Evolutionary conservation across 352 stramenopile genomes (phyloP), one percentile per base, ranked within the genome.

Genomic region (Pilasporangium apinafurcum): DNA sequence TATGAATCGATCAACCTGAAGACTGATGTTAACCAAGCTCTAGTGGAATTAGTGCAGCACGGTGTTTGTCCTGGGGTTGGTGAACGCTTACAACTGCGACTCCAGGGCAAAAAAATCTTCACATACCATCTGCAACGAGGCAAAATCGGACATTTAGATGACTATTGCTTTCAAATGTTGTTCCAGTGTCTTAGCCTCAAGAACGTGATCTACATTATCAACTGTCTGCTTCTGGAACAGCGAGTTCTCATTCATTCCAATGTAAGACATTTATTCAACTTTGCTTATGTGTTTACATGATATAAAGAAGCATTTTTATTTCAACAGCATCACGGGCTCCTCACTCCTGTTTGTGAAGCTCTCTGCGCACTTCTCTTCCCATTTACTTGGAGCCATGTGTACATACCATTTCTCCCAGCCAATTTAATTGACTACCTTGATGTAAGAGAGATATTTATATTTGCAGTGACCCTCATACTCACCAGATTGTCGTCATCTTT

Each of bases 321-420:
- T 58, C 28, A 43, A 21, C 24, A 88, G 72, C 70, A 92, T 27
- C 53, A 67, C 40, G 79, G 70, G 3, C 56, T 84, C 4, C 62
- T 95, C 22, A 92, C 74, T 3, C 75, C 77, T 18, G 68, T 92
- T 24, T 86, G 75, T 26, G 80, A 95, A 51, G 82, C 84, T 7
- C 61, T 94, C 8, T 74, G 57, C 32, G 65, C 76, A n/a, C 52
- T 95, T 31, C 50, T 95, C 25, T 94, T 86, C 44, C 84, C 84
- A 4, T 91, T 95, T 28, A 65, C 44, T 1, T 95, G 83, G 82
- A 72, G 86, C 34, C 83, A 95, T 53, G 82, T 92, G 18, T 94
- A 89, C 57, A 82, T 94, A 9, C 82, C 84, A 14, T 83, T 94
- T 28, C 72, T 92, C 2, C 84, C 84, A 0, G 61, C 84, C 28